phyloP scores from a whole-genome alignment of 1,284 basidiomycete genomes.

The Ceratobasidium sp. region DNA sequence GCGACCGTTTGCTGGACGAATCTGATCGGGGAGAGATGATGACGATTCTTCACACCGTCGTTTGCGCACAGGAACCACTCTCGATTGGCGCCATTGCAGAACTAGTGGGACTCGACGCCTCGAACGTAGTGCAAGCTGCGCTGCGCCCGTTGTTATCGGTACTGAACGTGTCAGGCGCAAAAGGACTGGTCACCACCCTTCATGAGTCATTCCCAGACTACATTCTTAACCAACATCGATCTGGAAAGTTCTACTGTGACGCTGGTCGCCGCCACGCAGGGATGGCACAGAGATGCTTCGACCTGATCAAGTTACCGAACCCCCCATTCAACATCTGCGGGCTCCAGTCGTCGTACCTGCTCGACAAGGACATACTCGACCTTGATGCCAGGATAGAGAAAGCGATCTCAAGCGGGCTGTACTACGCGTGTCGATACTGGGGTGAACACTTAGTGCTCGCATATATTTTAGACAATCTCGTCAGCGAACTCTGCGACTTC shows the following conservation, averaged over 20 bases:
- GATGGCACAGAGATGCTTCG: constrained; percentile 18
- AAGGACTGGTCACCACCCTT: background rate
- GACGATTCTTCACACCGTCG: background rate
- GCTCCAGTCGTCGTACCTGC: constrained; percentile 15
- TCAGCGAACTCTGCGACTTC: background rate
- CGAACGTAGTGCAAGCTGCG: background rate
- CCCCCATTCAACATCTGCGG: constrained; percentile 27
- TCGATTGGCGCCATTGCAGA: background rate
- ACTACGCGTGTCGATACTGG: constrained; percentile 29
- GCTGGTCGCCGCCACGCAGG: background rate
- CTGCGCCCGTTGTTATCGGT: constrained; percentile 24
- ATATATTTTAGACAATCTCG: background rate
- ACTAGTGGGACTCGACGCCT: background rate
- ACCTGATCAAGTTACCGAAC: background rate
- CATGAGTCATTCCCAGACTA: constrained; percentile 29
- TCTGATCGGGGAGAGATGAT: background rate
- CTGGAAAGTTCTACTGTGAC: background rate
- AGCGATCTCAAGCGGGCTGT: background rate
- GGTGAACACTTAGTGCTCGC: background rate
- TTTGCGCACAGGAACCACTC: constrained; percentile 18
- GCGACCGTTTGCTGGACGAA: background rate
- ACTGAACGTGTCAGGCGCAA: background rate
- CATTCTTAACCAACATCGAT: background rate
- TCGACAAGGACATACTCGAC: constrained; percentile 6
- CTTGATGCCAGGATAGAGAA: background rate